These are phyloP conservation scores for Clonostachys rosea DNA, from an alignment of 2,329 filamentous ascomycete species.

Conservation along the genomic window DNA sequence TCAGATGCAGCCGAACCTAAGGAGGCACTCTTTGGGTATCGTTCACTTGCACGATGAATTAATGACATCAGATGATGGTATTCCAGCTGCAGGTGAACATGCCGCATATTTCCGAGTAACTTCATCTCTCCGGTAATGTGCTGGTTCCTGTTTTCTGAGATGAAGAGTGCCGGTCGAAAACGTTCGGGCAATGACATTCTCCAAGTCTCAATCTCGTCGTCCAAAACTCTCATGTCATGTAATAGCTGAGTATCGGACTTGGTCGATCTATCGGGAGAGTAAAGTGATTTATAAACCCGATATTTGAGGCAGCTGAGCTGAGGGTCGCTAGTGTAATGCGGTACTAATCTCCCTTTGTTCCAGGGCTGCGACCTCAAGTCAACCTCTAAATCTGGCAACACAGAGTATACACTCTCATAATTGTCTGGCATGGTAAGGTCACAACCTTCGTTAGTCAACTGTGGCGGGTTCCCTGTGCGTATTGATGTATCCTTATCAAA, in stretches of 20 bases:
- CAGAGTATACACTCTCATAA: slow-evolving; percentile 1
- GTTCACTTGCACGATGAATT: slow-evolving; percentile 49
- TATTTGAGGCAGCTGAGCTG: slow-evolving; percentile 46
- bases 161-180: not conserved
- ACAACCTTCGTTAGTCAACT: slow-evolving; percentile 38
- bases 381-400: not conserved
- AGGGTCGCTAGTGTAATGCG: slow-evolving; percentile 24
- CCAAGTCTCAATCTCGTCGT: slow-evolving; percentile 52
- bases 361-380: not conserved
- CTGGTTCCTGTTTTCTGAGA: not conserved
- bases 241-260: slow-evolving; percentile 51
- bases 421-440: slow-evolving; percentile 38
- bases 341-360: not conserved
- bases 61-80: slow-evolving; percentile 51
- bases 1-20: not conserved
- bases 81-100: slow-evolving; percentile 43
- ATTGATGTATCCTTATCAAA: slow-evolving; percentile 17
- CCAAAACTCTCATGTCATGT: slow-evolving; percentile 48
- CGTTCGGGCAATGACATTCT: slow-evolving; percentile 38
- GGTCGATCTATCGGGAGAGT: slow-evolving; percentile 37
- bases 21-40: slow-evolving; percentile 23
- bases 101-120: slow-evolving; percentile 27
- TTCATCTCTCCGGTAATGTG: not conserved
- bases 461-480: slow-evolving; percentile 11
- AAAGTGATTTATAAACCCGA: slow-evolving; percentile 39